Conservation (phyloP, 1,284 basidiomycete genomes). For the Leccinum pachyderme region DNA sequence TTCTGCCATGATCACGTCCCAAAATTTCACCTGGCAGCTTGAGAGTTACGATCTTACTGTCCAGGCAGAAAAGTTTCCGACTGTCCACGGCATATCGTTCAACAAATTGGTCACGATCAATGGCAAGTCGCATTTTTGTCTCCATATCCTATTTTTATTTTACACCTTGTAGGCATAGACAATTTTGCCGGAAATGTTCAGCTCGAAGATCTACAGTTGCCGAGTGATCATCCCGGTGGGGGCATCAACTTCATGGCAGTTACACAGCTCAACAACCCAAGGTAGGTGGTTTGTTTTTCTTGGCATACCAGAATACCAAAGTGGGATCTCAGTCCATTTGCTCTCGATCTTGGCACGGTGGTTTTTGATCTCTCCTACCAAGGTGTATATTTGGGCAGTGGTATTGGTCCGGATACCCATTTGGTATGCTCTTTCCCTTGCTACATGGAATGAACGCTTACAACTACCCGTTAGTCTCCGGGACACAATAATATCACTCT, state of each 20-base stretch:
- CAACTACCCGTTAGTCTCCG: conserved; percentile 38
- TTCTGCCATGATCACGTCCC: conserved; percentile 60
- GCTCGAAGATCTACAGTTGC: conserved; percentile 68
- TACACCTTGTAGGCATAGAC: conserved; percentile 50
- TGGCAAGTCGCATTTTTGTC: conserved; percentile 31
- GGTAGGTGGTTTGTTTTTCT: conserved; percentile 35
- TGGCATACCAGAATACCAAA: not conserved
- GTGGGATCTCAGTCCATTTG: conserved; percentile 54
- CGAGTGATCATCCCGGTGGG: conserved; percentile 64
- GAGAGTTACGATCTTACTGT: conserved; percentile 57
- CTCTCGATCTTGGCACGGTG: conserved; percentile 69
- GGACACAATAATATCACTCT: conserved; percentile 65
- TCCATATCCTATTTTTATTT: not conserved
- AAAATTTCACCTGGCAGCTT: conserved; percentile 73
- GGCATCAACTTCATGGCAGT: conserved; percentile 67
- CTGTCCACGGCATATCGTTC: conserved; percentile 60
- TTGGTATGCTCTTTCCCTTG: conserved; percentile 41
- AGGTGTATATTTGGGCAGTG: conserved; percentile 59
- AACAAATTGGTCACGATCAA: conserved; percentile 56
- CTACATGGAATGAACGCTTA: not conserved
- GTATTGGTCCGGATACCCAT: conserved; percentile 47
- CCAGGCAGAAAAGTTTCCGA: conserved; percentile 68
- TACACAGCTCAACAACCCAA: conserved; percentile 62
- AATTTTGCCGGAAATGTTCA: conserved; percentile 60
- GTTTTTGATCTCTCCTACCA: conserved; percentile 64